phyloP scores from a whole-genome alignment of 2,329 filamentous ascomycete genomes.

The Zarea fungicola region DNA sequence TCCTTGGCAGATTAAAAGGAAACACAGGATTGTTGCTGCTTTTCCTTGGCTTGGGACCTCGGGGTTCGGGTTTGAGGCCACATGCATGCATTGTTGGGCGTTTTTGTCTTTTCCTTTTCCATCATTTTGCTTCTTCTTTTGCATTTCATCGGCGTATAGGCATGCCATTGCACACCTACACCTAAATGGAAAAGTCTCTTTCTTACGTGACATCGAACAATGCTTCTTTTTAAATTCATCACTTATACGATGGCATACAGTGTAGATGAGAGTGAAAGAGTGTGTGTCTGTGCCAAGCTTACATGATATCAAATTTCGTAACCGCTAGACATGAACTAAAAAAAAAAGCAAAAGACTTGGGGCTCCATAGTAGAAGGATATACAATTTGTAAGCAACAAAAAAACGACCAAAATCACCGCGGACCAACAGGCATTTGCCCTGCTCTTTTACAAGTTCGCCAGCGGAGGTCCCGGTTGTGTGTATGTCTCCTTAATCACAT shows the following conservation, averaged over 20 bases:
- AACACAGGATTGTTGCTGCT: neutral
- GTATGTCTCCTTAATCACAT: slow-evolving; percentile 13
- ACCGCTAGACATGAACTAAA: no score
- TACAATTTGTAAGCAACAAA: neutral
- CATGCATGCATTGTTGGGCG: slow-evolving; percentile 3
- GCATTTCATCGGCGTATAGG: neutral
- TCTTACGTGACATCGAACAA: no score
- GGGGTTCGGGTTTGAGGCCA: neutral
- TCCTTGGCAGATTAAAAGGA: neutral
- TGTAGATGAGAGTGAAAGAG: no score
- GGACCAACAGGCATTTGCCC: no score
- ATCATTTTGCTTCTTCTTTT: neutral
- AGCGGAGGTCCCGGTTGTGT: neutral
- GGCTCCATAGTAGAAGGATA: neutral
- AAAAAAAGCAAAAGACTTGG: no score
- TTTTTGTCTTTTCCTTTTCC: neutral
- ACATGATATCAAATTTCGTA: no score
- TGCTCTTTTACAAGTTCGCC: slow-evolving; percentile 2
- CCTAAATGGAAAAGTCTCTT: no score
- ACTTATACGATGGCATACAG: no score
- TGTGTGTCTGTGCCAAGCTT: no score
- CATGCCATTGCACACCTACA: no score
- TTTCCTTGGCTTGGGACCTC: neutral
- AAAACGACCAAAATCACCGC: neutral
- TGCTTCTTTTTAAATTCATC: no score